phyloP scores from a whole-genome alignment of 2,329 filamentous ascomycete genomes.

The Elsinoe ampelina region DNA sequence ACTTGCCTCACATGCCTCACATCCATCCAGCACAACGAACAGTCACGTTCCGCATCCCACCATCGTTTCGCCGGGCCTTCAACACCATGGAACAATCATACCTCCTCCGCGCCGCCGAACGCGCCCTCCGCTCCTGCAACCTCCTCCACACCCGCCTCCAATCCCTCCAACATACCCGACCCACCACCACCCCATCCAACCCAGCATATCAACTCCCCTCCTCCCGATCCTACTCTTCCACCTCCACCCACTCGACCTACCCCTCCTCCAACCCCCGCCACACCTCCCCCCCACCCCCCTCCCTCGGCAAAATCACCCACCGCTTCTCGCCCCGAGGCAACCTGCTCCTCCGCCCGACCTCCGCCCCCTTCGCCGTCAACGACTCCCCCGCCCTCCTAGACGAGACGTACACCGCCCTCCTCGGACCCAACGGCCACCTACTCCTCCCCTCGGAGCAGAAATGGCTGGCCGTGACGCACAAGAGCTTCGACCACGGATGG shows the following conservation, averaged over 20 bases:
- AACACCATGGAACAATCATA: slow-evolving; percentile 5
- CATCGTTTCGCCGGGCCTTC: not conserved
- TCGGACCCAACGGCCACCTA: slow-evolving; percentile 63
- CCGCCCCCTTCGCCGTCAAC: slow-evolving; percentile 61
- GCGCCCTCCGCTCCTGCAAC: slow-evolving; percentile 25
- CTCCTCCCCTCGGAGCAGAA: slow-evolving; percentile 84
- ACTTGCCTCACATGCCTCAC: not conserved
- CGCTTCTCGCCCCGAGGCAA: slow-evolving; percentile 43
- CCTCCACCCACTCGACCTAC: not conserved
- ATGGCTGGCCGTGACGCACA: slow-evolving; percentile 94
- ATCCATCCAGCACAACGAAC: not conserved
- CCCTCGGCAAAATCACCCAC: slow-evolving; percentile 27
- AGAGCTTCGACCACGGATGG: slow-evolving; percentile 92
- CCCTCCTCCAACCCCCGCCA: not conserved
- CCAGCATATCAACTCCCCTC: slow-evolving; percentile 16
- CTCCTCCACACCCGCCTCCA: slow-evolving; percentile 18
- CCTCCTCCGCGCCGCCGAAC: slow-evolving; percentile 18
- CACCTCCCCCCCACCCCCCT: slow-evolving; percentile 29
- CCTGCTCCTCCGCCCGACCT: slow-evolving; percentile 40
- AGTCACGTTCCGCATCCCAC: not conserved
- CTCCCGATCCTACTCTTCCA: slow-evolving; percentile 24
- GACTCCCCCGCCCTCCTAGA: slow-evolving; percentile 50
- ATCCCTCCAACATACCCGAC: slow-evolving; percentile 16
- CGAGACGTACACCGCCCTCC: slow-evolving; percentile 63
- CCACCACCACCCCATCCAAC: slow-evolving; percentile 5